These are phyloP conservation scores for Exobasidium cylindrosporum DNA, from an alignment of 1,284 basidiomycete genomes.

Conservation along the genomic window DNA sequence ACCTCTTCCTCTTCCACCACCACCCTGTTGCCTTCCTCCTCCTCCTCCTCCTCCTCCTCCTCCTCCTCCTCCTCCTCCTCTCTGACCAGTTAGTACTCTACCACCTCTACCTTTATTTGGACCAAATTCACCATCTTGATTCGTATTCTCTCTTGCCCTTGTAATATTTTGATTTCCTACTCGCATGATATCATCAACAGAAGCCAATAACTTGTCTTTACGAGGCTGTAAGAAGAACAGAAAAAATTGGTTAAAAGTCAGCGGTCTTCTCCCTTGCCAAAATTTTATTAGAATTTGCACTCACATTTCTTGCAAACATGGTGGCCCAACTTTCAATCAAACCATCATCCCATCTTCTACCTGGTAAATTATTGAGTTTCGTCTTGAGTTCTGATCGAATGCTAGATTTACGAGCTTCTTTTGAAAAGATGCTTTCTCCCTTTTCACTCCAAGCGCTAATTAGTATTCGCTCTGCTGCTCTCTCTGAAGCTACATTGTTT, in stretches of 20 bases:
- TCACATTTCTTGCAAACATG: constrained; percentile 37
- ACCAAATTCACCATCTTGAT: constrained; percentile 20
- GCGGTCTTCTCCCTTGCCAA: background rate
- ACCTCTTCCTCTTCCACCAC: constrained; percentile 7
- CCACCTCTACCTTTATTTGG: constrained; percentile 35
- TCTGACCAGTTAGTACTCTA: constrained; percentile 21
- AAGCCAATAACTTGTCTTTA: constrained; percentile 32
- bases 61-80: constrained; percentile 12
- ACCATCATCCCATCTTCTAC: constrained; percentile 27
- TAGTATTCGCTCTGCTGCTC: constrained; percentile 12
- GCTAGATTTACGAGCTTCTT: constrained; percentile 19
- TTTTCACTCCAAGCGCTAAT: constrained; percentile 5
- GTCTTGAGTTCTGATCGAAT: constrained; percentile 17
- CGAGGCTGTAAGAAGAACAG: constrained; percentile 15
- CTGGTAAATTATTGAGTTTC: constrained; percentile 16
- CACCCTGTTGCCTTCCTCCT: constrained; percentile 9
- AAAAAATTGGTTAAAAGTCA: background rate
- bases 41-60: constrained; percentile 17
- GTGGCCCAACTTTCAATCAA: constrained; percentile 43
- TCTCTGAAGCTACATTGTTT: constrained; percentile 6
- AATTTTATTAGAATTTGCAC: constrained; percentile 10
- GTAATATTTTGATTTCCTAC: background rate
- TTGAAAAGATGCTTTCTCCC: constrained; percentile 8
- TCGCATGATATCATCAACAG: constrained; percentile 21
- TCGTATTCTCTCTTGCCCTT: constrained; percentile 6